Conservation (phyloP, 352 stramenopile species). For the Phytophthora aleatoria region DNA sequence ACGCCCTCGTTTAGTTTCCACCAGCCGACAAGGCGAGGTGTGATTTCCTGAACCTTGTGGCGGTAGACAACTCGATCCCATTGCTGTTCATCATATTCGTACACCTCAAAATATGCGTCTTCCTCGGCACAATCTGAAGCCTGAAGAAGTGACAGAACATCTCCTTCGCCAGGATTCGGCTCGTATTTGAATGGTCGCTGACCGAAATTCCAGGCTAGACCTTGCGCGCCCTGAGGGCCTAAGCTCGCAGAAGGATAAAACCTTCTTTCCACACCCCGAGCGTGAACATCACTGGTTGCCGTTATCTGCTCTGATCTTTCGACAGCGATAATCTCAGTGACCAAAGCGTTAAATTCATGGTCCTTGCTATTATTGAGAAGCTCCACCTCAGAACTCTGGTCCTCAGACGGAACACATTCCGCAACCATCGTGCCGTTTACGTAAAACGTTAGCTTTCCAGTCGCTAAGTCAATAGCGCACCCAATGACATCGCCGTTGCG, state of each 20-base stretch:
- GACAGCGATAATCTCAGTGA: slow-evolving; percentile 49
- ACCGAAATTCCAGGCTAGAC: slow-evolving; percentile 76
- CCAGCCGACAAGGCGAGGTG: slow-evolving; percentile 49
- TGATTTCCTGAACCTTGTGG: slow-evolving; percentile 65
- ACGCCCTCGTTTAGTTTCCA: slow-evolving; percentile 71
- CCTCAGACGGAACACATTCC: neutral
- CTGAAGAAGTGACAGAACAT: slow-evolving; percentile 45
- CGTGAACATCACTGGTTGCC: neutral
- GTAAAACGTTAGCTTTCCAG: slow-evolving; percentile 53
- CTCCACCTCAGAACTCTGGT: slow-evolving; percentile 1
- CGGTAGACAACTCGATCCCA: slow-evolving; percentile 69
- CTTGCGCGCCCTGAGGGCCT: slow-evolving; percentile 59
- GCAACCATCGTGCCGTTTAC: slow-evolving; percentile 59
- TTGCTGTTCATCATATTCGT: slow-evolving; percentile 46
- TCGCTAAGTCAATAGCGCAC: slow-evolving; percentile 41
- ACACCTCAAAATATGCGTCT: slow-evolving; percentile 62
- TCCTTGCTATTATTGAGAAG: slow-evolving; percentile 11
- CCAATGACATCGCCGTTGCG: slow-evolving; percentile 62
- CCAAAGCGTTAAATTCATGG: slow-evolving; percentile 47
- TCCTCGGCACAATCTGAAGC: slow-evolving; percentile 29
- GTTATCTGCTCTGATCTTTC: slow-evolving; percentile 1
- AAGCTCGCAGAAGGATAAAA: slow-evolving; percentile 48
- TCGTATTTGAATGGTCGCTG: slow-evolving; percentile 60
- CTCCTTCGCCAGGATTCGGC: slow-evolving; percentile 19
- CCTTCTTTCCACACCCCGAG: slow-evolving; percentile 1